Conservation (phyloP, 2,329 filamentous ascomycete genomes). For the Tolypocladium pustulatum region DNA sequence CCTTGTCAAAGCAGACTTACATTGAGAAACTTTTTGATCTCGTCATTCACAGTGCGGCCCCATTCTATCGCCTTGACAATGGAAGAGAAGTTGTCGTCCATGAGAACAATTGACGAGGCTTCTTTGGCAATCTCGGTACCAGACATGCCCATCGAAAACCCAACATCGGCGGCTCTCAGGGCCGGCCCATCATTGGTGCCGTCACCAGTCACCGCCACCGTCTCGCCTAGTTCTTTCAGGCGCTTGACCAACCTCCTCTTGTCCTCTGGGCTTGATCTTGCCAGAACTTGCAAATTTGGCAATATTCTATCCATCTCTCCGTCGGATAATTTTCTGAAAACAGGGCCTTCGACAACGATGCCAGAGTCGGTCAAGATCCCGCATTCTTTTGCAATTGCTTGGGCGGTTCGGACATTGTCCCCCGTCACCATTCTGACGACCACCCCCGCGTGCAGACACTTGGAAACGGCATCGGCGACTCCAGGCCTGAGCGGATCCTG, state of each 20-base stretch:
- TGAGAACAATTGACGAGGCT: slow-evolving; percentile 56
- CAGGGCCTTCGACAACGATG: slow-evolving; percentile 55
- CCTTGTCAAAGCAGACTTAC: slow-evolving; percentile 13
- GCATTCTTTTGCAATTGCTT: slow-evolving; percentile 53
- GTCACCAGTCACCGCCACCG: slow-evolving; percentile 55
- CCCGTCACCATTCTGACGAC: slow-evolving; percentile 51
- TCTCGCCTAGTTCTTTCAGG: slow-evolving; percentile 44
- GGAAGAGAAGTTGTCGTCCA: slow-evolving; percentile 56
- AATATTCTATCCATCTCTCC: slow-evolving; percentile 42
- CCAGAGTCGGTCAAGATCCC: slow-evolving; percentile 52
- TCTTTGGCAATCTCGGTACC: slow-evolving; percentile 60
- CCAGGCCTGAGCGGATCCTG: slow-evolving; percentile 52
- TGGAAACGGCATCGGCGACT: slow-evolving; percentile 47
- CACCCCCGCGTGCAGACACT: slow-evolving; percentile 52
- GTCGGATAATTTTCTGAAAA: slow-evolving; percentile 45
- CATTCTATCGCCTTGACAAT: slow-evolving; percentile 58
- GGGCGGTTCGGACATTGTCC: slow-evolving; percentile 44
- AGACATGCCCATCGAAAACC: slow-evolving; percentile 58
- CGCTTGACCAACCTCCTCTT: slow-evolving; percentile 45
- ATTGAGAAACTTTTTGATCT: slow-evolving; percentile 58
- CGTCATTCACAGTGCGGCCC: slow-evolving; percentile 60
- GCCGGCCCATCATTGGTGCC: slow-evolving; percentile 58
- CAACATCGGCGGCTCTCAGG: slow-evolving; percentile 54
- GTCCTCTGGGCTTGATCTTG: slow-evolving; percentile 49
- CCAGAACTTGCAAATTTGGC: slow-evolving; percentile 38